Evolutionary conservation across 2,329 filamentous ascomycete species (phyloP).

Genomic region (Alternaria angustiovoidea): DNA sequence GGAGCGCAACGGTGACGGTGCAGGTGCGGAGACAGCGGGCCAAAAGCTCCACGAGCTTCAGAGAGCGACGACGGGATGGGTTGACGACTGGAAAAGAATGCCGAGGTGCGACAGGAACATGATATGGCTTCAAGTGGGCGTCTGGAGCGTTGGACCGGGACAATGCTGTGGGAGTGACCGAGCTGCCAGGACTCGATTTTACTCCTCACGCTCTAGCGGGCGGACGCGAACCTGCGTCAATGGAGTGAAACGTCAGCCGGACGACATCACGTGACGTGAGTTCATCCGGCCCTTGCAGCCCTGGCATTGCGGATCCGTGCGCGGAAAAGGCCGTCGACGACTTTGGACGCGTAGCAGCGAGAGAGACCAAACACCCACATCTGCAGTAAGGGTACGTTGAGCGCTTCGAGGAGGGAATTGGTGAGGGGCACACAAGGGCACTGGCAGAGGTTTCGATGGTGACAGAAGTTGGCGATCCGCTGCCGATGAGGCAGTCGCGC

Average conservation of each 20-base stretch:
- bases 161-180: conserved; percentile 39
- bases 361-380: neutral
- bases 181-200: conserved; percentile 40
- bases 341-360: neutral
- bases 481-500: conserved; percentile 24
- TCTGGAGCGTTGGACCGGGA: conserved; percentile 26
- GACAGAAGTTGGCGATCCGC: conserved; percentile 34
- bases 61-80: conserved; percentile 40
- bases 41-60: conserved; percentile 50
- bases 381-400: conserved; percentile 3
- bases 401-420: conserved; percentile 15
- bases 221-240: conserved; percentile 17
- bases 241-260: conserved; percentile 24
- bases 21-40: conserved; percentile 48
- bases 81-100: conserved; percentile 32
- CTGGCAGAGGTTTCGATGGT: conserved; percentile 29
- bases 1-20: conserved; percentile 40
- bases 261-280: conserved; percentile 21
- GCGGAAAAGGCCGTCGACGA: conserved; percentile 6
- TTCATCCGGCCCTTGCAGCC: conserved; percentile 5
- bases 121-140: conserved; percentile 28
- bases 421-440: conserved; percentile 30
- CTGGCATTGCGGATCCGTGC: conserved; percentile 3
- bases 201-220: conserved; percentile 31
- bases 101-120: conserved; percentile 38